Conservation (phyloP, 2,329 filamentous ascomycete genomes). For the Pyrenophora teres region DNA sequence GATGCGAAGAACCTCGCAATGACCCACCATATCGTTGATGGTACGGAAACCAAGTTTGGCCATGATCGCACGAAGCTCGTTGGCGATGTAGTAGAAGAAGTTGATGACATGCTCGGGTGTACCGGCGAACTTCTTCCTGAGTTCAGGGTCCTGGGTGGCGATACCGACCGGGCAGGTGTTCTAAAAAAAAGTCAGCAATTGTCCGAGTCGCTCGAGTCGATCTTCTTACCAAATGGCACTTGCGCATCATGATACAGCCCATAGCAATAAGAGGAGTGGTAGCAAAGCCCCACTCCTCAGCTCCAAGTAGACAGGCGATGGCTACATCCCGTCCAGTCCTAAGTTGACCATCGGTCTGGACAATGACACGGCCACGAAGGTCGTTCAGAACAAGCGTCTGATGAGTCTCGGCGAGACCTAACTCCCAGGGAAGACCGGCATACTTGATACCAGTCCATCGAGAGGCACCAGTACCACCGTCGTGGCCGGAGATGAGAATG, state of each 20-base stretch:
- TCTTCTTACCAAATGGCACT: slow-evolving; percentile 39
- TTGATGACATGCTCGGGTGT: slow-evolving; percentile 97
- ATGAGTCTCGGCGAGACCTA: slow-evolving; percentile 95
- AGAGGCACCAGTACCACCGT: slow-evolving; percentile 94
- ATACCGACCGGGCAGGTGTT: slow-evolving; percentile 93
- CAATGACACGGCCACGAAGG: slow-evolving; percentile 90
- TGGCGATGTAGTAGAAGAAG: slow-evolving; percentile 98
- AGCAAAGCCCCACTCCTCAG: slow-evolving; percentile 98
- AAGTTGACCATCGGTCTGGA: slow-evolving; percentile 94
- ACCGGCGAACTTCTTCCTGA: slow-evolving; percentile 90
- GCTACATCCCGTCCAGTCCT: slow-evolving; percentile 91
- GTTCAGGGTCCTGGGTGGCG: slow-evolving; percentile 91
- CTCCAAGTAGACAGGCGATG: slow-evolving; percentile 90
- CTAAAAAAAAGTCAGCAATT: no score
- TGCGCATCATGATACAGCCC: slow-evolving; percentile 95
- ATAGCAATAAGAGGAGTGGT: slow-evolving; percentile 94
- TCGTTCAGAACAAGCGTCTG: slow-evolving; percentile 96
- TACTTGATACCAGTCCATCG: slow-evolving; percentile 99
- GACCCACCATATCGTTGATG: slow-evolving; percentile 97
- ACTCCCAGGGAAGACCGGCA: slow-evolving; percentile 92
- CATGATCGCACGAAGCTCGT: slow-evolving; percentile 96
- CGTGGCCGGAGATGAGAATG: slow-evolving; percentile 94
- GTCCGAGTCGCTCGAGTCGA: no score
- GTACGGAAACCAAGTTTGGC: slow-evolving; percentile 91
- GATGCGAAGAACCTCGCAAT: slow-evolving; percentile 82